Evolutionary conservation across 1,139 yeast species (phyloP).

Genomic region (Schizosaccharomyces versatilis): DNA sequence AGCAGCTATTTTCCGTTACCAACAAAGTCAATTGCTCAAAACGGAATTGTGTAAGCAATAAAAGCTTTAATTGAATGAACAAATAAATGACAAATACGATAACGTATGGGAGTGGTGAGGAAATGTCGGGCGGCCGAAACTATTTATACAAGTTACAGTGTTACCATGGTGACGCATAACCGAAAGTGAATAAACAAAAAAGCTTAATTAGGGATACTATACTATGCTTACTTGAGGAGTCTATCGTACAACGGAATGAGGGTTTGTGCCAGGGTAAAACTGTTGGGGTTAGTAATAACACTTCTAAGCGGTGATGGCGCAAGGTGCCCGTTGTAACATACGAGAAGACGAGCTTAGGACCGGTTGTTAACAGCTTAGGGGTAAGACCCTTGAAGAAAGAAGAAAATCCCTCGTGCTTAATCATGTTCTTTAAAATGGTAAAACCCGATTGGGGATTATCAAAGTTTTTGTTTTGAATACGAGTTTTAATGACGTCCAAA

Average conservation of each 20-base stretch:
- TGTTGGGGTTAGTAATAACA: conserved; percentile 15
- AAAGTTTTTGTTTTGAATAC: conserved; percentile 89
- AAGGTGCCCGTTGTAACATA: background rate
- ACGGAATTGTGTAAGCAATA: no score
- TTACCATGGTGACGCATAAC: no score
- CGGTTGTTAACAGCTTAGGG: conserved; percentile 89
- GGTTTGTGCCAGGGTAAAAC: conserved; percentile 89
- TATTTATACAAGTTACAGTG: no score
- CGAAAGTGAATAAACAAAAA: no score
- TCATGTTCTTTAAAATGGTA: conserved; percentile 78
- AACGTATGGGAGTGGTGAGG: no score
- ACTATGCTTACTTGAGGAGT: conserved; percentile 15
- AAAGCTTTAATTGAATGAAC: no score
- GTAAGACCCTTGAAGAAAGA: conserved; percentile 95
- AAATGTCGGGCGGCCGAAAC: no score
- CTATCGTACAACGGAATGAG: conserved; percentile 89
- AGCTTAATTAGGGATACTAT: no score
- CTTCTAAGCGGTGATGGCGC: background rate
- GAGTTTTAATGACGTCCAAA: conserved; percentile 89
- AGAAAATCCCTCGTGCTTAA: conserved; percentile 64
- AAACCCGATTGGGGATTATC: conserved; percentile 90
- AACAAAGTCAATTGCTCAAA: no score
- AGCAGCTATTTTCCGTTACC: no score
- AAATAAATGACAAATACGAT: no score
- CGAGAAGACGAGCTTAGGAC: conserved; percentile 79